Percentiles rank a stretch among this genome's conserved stretches.
phyloP scores from a whole-genome alignment of 2,329 filamentous ascomycete species.

The Fusarium sp. region DNA sequence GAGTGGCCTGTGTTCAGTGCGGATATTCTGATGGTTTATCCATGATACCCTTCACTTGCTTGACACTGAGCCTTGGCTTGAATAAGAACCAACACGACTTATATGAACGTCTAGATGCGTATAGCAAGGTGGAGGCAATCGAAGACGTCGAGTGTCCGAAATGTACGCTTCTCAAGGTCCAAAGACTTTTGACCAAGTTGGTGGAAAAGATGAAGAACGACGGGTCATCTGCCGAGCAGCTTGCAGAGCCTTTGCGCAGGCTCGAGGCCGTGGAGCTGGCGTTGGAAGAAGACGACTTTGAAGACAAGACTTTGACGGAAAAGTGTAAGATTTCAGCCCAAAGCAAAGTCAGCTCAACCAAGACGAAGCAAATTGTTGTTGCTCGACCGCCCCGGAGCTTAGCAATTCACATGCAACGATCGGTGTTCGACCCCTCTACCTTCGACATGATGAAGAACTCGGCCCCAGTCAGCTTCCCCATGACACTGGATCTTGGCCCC shows the following conservation, averaged over 20 bases:
- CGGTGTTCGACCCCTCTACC: slow-evolving; percentile 86
- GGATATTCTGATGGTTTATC: slow-evolving; percentile 89
- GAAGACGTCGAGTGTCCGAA: slow-evolving; percentile 91
- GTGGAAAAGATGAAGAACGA: slow-evolving; percentile 54
- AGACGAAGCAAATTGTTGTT: slow-evolving; percentile 89
- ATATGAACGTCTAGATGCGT: slow-evolving; percentile 83
- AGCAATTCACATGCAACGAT: slow-evolving; percentile 89
- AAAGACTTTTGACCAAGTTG: slow-evolving; percentile 60
- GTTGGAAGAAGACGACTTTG: slow-evolving; percentile 82
- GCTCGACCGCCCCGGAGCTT: slow-evolving; percentile 83
- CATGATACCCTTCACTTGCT: slow-evolving; percentile 92
- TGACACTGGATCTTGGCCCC: slow-evolving; percentile 77
- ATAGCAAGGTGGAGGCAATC: slow-evolving; percentile 85
- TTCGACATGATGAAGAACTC: slow-evolving; percentile 86
- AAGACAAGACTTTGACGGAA: slow-evolving; percentile 71
- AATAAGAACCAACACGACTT: slow-evolving; percentile 73
- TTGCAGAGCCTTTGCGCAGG: slow-evolving; percentile 64
- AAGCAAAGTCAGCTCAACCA: slow-evolving; percentile 79
- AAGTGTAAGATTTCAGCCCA: slow-evolving; percentile 74
- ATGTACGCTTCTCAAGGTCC: slow-evolving; percentile 78
- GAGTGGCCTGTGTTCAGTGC: slow-evolving; percentile 87
- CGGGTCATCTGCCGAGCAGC: slow-evolving; percentile 57
- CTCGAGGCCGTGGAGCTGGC: slow-evolving; percentile 75
- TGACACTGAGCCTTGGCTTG: slow-evolving; percentile 83
- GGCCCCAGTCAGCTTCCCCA: slow-evolving; percentile 81